Percentiles rank a stretch among this genome's conserved stretches.
phyloP scores from a whole-genome alignment of 257 asterid species.

The Agastache rugosa region DNA sequence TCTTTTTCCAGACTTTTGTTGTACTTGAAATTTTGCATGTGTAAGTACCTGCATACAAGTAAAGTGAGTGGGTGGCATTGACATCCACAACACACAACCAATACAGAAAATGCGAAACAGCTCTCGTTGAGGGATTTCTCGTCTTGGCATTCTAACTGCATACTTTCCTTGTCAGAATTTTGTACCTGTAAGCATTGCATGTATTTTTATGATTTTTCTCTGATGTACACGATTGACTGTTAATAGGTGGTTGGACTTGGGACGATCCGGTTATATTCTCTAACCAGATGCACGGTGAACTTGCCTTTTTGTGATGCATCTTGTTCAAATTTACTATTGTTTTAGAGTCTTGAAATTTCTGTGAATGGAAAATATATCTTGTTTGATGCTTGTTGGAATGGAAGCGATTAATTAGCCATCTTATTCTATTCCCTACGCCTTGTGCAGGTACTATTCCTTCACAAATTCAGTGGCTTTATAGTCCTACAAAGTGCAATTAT shows the following conservation, averaged over 20 bases:
- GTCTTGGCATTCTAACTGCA: background rate
- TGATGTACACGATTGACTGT: background rate
- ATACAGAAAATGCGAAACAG: no score
- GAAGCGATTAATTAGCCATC: background rate
- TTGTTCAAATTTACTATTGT: background rate
- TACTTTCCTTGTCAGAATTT: background rate
- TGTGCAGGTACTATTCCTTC: constrained; percentile 69
- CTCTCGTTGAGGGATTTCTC: background rate
- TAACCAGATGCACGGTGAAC: background rate
- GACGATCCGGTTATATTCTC: background rate
- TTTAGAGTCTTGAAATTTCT: background rate
- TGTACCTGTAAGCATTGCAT: background rate
- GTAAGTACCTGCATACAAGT: no score
- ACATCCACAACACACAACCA: background rate
- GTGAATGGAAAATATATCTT: background rate
- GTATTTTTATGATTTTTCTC: background rate
- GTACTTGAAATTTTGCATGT: background rate
- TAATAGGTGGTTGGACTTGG: background rate
- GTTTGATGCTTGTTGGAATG: constrained; percentile 1
- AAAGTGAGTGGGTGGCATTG: background rate
- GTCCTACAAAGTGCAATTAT: constrained; percentile 44
- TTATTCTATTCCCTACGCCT: background rate
- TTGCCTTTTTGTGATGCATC: background rate
- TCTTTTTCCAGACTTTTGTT: background rate
- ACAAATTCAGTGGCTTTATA: constrained; percentile 69